Percentiles rank a stretch among this genome's conserved stretches.
Evolutionary conservation across 306 rosid species (phyloP).

Genomic region (Rosa lucieae): DNA sequence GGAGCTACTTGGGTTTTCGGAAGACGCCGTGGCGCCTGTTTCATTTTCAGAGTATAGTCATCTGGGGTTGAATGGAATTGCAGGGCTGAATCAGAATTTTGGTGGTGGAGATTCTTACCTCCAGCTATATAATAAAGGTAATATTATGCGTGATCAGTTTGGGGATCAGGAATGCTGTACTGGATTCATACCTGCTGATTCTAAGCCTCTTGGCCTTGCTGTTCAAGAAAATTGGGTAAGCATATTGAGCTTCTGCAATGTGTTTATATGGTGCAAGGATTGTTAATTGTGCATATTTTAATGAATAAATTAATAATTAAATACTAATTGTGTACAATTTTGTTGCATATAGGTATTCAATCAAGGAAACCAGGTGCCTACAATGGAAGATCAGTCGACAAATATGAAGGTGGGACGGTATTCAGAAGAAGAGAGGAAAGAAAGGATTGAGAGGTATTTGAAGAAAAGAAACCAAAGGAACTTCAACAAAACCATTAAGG

Average conservation of each 20-base stretch:
- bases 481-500: constrained; percentile 73
- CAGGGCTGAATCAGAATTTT: constrained; percentile 31
- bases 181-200: constrained; percentile 44
- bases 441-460: constrained; percentile 80
- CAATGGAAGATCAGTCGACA: constrained; percentile 58
- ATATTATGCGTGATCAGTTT: constrained; percentile 24
- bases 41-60: constrained; percentile 33
- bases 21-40: constrained; percentile 31
- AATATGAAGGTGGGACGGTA: constrained; percentile 76
- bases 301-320: not conserved
- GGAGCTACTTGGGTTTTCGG: constrained; percentile 35
- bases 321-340: constrained; percentile 11
- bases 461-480: constrained; percentile 96
- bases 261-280: not conserved
- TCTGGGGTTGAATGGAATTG: constrained; percentile 34
- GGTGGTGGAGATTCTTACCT: constrained; percentile 30
- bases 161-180: constrained; percentile 51
- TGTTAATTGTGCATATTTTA: not conserved
- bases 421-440: constrained; percentile 89
- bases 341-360: constrained; percentile 39
- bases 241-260: too few species aligned
- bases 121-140: not conserved
- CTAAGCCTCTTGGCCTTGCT: constrained; percentile 40
- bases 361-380: constrained; percentile 51
- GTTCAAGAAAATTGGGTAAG: constrained; percentile 52